Conservation (phyloP, 2,329 filamentous ascomycete genomes). For the Epichloe baconii region DNA sequence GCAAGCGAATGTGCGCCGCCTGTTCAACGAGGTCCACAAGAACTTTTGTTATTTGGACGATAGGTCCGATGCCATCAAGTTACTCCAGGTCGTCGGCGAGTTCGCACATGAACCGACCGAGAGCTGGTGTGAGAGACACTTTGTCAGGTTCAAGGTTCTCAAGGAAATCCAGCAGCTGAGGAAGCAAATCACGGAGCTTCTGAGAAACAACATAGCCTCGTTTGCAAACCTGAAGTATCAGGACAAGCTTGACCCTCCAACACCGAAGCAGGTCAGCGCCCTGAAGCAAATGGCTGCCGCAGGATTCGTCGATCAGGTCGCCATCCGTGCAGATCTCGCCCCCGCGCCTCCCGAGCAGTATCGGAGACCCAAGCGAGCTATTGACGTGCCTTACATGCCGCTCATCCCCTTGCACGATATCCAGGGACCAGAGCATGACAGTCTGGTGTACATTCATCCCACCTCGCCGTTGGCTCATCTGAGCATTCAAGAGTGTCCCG, state of each 20-base stretch:
- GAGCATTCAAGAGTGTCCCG: conserved; percentile 60
- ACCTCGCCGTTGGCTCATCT: conserved; percentile 65
- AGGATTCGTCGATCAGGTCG: conserved; percentile 88
- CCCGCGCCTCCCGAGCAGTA: conserved; percentile 54
- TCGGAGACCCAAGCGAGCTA: conserved; percentile 67
- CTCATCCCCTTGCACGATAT: conserved; percentile 53
- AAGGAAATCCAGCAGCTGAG: conserved; percentile 76
- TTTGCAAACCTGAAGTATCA: conserved; percentile 44
- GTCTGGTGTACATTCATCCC: conserved; percentile 77
- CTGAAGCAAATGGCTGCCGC: conserved; percentile 86
- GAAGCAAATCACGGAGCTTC: conserved; percentile 67
- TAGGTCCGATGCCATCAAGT: conserved; percentile 76
- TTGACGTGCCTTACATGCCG: conserved; percentile 83
- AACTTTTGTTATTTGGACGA: conserved; percentile 73
- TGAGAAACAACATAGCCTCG: conserved; percentile 58
- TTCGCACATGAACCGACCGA: conserved; percentile 65
- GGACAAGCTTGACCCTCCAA: conserved; percentile 44
- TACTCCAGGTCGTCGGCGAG: conserved; percentile 77
- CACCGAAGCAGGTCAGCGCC: conserved; percentile 57
- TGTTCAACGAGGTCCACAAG: conserved; percentile 58
- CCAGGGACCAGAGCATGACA: conserved; percentile 34
- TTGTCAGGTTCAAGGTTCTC: conserved; percentile 76
- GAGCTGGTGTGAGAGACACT: conserved; percentile 68
- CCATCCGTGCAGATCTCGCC: conserved; percentile 78
- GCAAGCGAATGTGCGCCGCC: conserved; percentile 47